Percentiles rank a stretch among this genome's conserved stretches.
phyloP scores from a whole-genome alignment of 352 stramenopile species.

The Phytophthora chlamydospora region DNA sequence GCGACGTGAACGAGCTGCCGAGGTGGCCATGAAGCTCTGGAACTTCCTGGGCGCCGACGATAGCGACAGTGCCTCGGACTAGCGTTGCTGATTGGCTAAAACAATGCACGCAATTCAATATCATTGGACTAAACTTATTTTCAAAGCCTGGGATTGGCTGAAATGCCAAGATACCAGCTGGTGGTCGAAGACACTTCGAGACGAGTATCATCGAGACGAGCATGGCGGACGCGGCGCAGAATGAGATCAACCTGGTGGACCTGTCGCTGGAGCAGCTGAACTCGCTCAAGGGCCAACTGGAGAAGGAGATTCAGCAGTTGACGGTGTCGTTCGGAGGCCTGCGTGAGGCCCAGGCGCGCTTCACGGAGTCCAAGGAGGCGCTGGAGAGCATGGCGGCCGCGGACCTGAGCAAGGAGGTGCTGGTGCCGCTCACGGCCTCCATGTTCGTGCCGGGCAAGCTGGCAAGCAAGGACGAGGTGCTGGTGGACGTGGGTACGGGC shows the following conservation, averaged over 20 bases:
- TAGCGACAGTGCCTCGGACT: slow-evolving; percentile 34
- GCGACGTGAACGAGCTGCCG: slow-evolving; percentile 65
- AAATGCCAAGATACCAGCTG: slow-evolving; percentile 31
- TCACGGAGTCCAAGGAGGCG: slow-evolving; percentile 82
- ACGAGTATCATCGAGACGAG: slow-evolving; percentile 9
- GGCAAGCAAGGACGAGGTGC: slow-evolving; percentile 83
- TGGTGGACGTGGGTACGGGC: slow-evolving; percentile 95
- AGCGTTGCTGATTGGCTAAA: slow-evolving; percentile 38
- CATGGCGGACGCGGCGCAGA: slow-evolving; percentile 52
- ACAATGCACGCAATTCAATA: slow-evolving; percentile 11
- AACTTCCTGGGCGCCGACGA: slow-evolving; percentile 61
- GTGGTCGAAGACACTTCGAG: slow-evolving; percentile 26
- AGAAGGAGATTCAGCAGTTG: slow-evolving; percentile 85
- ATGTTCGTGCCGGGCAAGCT: slow-evolving; percentile 94
- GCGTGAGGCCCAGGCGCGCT: slow-evolving; percentile 79
- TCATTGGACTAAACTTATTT: slow-evolving; percentile 29
- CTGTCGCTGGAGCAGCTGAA: slow-evolving; percentile 95
- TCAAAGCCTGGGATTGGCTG: slow-evolving; percentile 19
- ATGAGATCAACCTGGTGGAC: slow-evolving; percentile 81
- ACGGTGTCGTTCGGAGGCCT: slow-evolving; percentile 70
- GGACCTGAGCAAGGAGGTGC: slow-evolving; percentile 84
- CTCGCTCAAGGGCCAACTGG: slow-evolving; percentile 89
- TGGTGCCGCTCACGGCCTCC: slow-evolving; percentile 95
- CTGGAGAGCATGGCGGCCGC: slow-evolving; percentile 58
- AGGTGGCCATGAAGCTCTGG: slow-evolving; percentile 84